Base-by-base conservation (phyloP, 2,329 filamentous ascomycete genomes). In the Sporothrix variecibatus region DNA sequence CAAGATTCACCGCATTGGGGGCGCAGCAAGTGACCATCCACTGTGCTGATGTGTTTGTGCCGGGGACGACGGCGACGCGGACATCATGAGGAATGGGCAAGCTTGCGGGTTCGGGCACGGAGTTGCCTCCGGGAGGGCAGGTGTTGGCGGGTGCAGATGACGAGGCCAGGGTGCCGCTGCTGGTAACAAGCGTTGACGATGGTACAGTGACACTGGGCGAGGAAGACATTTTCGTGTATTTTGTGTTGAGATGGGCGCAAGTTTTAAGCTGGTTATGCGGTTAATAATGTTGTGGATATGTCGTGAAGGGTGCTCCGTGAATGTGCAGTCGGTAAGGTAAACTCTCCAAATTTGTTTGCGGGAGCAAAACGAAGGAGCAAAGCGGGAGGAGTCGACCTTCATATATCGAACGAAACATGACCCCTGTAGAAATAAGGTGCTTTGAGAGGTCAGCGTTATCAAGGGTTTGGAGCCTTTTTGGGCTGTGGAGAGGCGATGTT, bases 1-100 rank as follows among this genome's bases (percentile, higher is more conserved):
- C 70, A 43, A 72, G 34, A 20, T 65, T 26, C 23, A 62, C 53
- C 17, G 43, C 26, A 26, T 72, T 72, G 38, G 70, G 70, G 23
- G 28, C 26, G 40, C 70, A 72, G 70, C 70, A 72, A 34, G 15
- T 26, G 34, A 65, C 56, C 70, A 65, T 72, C 23, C 23, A 64
- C 15, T 28, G 12, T 17, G 62, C 58, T 17, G 70, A 72, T 58
- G 58, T 43, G 70, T 72, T 72, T 43, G n/a, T 72, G 58, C 70
- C 70, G 26, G 70, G 70, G 58, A 65, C 51, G 28, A 53, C 56
- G 60, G 70, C 70, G 40, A 49, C 60, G 43, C 40, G 38, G 70
- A 72, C 43, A 17, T 38, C 53, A 23, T 64, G 56, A 23, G 58
- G 40, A 43, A 72, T 72, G 26, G 58, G 58, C 26, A 72, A 43